Conservation (phyloP, 768 basidiomycete genomes). For the Tulasnella calospora region DNA sequence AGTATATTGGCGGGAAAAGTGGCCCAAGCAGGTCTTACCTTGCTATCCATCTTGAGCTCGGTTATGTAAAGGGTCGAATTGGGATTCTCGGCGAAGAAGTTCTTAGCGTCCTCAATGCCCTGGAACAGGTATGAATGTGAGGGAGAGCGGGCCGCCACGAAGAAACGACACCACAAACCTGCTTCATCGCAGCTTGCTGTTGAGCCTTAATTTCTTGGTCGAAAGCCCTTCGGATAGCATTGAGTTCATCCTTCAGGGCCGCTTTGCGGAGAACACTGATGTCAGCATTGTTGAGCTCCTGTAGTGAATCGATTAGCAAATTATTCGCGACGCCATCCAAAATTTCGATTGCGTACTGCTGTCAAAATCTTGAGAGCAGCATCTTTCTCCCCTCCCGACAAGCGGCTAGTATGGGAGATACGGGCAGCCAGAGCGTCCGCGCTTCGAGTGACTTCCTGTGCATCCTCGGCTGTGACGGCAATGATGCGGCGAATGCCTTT, state of each 20-base stretch:
- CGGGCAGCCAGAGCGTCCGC: conserved; percentile 59
- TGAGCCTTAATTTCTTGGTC: conserved; percentile 81
- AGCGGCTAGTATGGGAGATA: conserved; percentile 56
- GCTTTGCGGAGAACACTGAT: conserved; percentile 83
- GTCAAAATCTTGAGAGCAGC: conserved; percentile 74
- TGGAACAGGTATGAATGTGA: conserved; percentile 33
- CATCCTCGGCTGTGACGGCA: conserved; percentile 92
- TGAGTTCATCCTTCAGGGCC: conserved; percentile 68
- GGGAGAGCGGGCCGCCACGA: neutral
- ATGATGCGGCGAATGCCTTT: conserved; percentile 95
- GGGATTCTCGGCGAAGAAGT: conserved; percentile 74
- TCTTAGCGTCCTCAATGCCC: conserved; percentile 64
- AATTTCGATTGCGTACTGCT: conserved; percentile 49
- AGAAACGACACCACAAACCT: conserved; percentile 41
- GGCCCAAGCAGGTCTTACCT: conserved; percentile 62
- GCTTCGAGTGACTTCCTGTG: conserved; percentile 67
- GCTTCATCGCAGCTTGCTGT: conserved; percentile 70
- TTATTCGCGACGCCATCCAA: neutral
- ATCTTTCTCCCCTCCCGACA: conserved; percentile 78
- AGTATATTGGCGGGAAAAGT: neutral
- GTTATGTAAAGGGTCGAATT: conserved; percentile 66
- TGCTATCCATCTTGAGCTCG: conserved; percentile 70
- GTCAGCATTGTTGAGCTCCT: conserved; percentile 87
- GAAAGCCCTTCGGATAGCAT: conserved; percentile 68
- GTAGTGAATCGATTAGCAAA: conserved; percentile 5